These are phyloP conservation scores for Marsdenia floribunda DNA, from an alignment of 257 asterid species.

Conservation along the genomic window DNA sequence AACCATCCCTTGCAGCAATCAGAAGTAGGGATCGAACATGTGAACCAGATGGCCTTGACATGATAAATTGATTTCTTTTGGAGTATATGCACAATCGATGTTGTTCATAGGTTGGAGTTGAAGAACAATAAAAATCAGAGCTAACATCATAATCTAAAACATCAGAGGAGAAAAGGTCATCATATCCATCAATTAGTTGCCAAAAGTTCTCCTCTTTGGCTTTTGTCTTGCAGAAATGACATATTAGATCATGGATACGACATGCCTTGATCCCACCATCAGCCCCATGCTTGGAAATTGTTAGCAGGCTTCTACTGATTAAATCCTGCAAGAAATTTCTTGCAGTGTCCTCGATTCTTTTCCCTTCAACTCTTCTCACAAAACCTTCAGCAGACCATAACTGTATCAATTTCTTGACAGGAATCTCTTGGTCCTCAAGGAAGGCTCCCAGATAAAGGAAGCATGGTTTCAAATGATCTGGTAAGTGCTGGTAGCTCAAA, in stretches of 20 bases:
- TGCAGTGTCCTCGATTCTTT: not conserved
- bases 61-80: not conserved
- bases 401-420: slow-evolving; percentile 9
- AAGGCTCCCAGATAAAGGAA: slow-evolving; percentile 20
- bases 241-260: not conserved
- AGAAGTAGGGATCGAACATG: not conserved
- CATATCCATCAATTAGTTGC: too few species aligned
- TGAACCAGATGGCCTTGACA: not conserved
- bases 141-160: too few species aligned
- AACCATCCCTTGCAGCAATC: slow-evolving; percentile 1
- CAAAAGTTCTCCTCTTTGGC: not conserved
- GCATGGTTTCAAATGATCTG: slow-evolving; percentile 11
- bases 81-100: too few species aligned
- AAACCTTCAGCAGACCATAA: slow-evolving; percentile 23
- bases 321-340: not conserved
- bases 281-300: not conserved
- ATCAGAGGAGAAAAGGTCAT: not conserved
- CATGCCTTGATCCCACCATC: slow-evolving; percentile 1
- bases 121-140: too few species aligned
- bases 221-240: not conserved
- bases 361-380: not conserved
- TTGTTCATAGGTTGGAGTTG: too few species aligned
- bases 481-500: slow-evolving; percentile 9
- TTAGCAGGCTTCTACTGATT: not conserved
- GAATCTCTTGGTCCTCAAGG: slow-evolving; percentile 5